Evolutionary conservation across 2,329 filamentous ascomycete species (phyloP), one percentile per base, ranked within the genome.

Genomic region (Chrysoporthe austroafricana): DNA sequence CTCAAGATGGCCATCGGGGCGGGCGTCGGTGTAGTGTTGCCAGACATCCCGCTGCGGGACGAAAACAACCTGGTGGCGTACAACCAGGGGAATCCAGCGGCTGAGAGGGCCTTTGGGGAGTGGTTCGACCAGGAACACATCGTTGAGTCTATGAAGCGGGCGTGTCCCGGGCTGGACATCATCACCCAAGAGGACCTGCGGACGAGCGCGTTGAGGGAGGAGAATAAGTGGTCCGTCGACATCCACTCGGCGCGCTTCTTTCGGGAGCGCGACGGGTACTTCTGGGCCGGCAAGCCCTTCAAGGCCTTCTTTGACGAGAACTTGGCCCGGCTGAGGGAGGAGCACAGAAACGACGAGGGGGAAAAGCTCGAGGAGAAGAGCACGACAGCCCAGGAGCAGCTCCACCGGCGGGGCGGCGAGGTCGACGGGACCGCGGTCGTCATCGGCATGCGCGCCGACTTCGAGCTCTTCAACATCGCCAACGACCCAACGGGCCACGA

Each of bases 1-100:
- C 67, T 78, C 43, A 78, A 79, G 69, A 77, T 77, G 75, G 77
- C 77, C 58, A 59, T 77, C 14, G 76, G 78, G 6, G 70, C 76
- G 3, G 76, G 77, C 18, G 71, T 72, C 1, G 70, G 73, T 60
- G 62, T 78, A 1, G 64, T 78, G 9, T 71, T 79, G 54, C 77
- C 77, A 6, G 63, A 70, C 39, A 79, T 79, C 73, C 77, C 76
- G 8, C 71, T 77, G 42, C 74, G 77, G 54, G 74, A 76, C 69
- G 74, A 73, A 2, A 66, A 66, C 3, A 64, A 78, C 64, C 69
- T 78, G 56, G 58, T 68, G 34, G 68, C 77, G 32, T 77, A 77
- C 70, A 79, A 79, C 66, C 73, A 75, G 54, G 50, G 74, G 16
- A 78, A 78, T 66, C 64, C 62, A 14, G 73, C 74, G 21, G 75